phyloP scores from a whole-genome alignment of 805 yeast species.

The Candida jianshihensis region DNA sequence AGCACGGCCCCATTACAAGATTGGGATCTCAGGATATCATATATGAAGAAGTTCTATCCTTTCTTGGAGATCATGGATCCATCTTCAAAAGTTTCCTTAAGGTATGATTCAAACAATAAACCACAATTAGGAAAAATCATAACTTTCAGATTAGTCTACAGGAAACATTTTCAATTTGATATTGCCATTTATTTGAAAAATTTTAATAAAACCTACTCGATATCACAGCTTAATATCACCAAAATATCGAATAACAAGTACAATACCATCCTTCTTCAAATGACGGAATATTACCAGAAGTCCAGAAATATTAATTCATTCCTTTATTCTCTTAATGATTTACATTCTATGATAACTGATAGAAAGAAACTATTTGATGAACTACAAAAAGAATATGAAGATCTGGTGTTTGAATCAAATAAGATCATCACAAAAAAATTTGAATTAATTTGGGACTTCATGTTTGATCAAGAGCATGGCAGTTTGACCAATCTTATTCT shows the following conservation, averaged over 20 bases:
- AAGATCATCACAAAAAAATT: too few relatives aligned
- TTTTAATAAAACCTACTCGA: slow-evolving; percentile 7
- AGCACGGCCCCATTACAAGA: slow-evolving; percentile 15
- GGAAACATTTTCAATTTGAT: slow-evolving; percentile 7
- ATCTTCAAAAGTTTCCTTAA: slow-evolving; percentile 12
- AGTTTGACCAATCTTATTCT: background rate
- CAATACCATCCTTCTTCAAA: slow-evolving; percentile 10
- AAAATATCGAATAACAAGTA: slow-evolving; percentile 18
- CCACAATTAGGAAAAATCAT: slow-evolving; percentile 14
- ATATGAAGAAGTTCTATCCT: slow-evolving; percentile 19
- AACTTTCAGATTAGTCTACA: slow-evolving; percentile 10
- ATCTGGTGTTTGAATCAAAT: too few relatives aligned
- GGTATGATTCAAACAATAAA: slow-evolving; percentile 5
- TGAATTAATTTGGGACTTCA: slow-evolving; percentile 9
- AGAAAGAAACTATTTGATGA: slow-evolving; percentile 8
- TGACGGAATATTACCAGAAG: slow-evolving; percentile 4
- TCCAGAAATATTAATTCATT: slow-evolving; percentile 18
- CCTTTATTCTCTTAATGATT: slow-evolving; percentile 11
- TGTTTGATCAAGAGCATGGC: slow-evolving; percentile 2
- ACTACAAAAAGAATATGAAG: slow-evolving; percentile 2
- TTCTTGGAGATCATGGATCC: slow-evolving; percentile 8
- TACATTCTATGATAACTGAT: slow-evolving; percentile 8
- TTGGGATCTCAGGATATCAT: slow-evolving; percentile 18
- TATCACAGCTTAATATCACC: slow-evolving; percentile 5
- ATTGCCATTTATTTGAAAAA: slow-evolving; percentile 12